Conservation (phyloP, 768 basidiomycete genomes). For the Dioszegia crocea region DNA sequence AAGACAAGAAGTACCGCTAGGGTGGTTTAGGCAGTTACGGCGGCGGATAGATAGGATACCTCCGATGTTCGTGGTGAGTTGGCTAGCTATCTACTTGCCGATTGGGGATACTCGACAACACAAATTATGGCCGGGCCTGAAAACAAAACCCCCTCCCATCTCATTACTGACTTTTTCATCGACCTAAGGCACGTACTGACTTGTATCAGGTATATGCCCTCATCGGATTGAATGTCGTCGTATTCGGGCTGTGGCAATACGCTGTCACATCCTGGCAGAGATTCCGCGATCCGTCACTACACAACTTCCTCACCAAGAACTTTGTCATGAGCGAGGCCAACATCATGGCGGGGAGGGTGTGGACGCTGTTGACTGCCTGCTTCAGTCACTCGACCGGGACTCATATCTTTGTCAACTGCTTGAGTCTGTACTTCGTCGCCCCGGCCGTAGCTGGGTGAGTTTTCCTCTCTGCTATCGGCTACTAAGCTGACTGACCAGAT, state of each 20-base stretch:
- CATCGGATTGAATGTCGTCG: conserved; percentile 41
- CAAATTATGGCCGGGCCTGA: no score
- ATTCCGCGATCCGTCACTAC: conserved; percentile 44
- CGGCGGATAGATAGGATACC: conserved; percentile 37
- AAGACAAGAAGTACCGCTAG: conserved; percentile 12
- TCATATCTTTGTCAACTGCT: conserved; percentile 47
- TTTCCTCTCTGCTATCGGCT: background rate
- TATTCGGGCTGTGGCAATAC: conserved; percentile 48
- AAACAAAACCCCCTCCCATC: no score
- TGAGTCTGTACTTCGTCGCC: conserved; percentile 47
- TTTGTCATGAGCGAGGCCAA: conserved; percentile 46
- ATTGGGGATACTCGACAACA: no score
- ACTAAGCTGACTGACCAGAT: conserved; percentile 12
- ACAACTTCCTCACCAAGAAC: conserved; percentile 42
- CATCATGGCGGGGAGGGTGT: conserved; percentile 43
- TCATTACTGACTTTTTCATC: background rate
- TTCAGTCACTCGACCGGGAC: conserved; percentile 44
- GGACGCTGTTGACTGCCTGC: conserved; percentile 43
- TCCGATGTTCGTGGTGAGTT: conserved; percentile 32
- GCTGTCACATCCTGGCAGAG: conserved; percentile 28
- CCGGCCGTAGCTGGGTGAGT: conserved; percentile 39
- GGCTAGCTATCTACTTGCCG: background rate
- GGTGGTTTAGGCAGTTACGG: conserved; percentile 26
- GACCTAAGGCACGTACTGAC: background rate
- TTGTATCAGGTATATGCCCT: conserved; percentile 18